phyloP scores from a whole-genome alignment of 306 rosid genomes.

The Lithocarpus polystachyus region DNA sequence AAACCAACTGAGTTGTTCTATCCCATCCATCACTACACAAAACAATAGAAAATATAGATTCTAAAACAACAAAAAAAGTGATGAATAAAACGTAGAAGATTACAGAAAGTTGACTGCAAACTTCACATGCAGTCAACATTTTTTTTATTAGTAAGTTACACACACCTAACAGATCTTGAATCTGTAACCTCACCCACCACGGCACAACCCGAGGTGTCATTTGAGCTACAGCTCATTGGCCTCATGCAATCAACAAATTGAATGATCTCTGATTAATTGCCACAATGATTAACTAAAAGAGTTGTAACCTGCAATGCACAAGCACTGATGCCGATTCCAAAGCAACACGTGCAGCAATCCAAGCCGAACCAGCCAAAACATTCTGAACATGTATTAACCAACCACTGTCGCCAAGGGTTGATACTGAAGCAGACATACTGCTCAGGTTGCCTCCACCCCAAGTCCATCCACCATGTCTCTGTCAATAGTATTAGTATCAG shows the following conservation, averaged over 20 bases:
- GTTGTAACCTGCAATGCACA: constrained; percentile 86
- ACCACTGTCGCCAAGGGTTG: constrained; percentile 94
- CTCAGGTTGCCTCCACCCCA: constrained; percentile 99
- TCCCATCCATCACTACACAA: constrained; percentile 95
- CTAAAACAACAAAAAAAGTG: constrained; percentile 11
- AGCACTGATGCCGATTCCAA: constrained; percentile 92
- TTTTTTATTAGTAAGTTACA: too few relatives aligned
- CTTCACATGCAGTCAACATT: not conserved
- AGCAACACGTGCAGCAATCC: constrained; percentile 97
- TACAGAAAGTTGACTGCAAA: not conserved
- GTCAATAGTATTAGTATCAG: constrained; percentile 25
- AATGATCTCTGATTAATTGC: constrained; percentile 4
- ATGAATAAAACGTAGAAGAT: not conserved
- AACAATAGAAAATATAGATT: constrained; percentile 13
- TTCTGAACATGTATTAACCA: constrained; percentile 87
- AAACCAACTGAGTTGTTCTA: constrained; percentile 89
- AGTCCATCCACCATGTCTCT: constrained; percentile 96
- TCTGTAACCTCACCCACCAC: too few relatives aligned
- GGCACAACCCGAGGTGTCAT: too few relatives aligned
- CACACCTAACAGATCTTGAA: too few relatives aligned
- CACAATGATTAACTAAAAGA: constrained; percentile 16
- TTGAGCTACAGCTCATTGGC: too few relatives aligned
- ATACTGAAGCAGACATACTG: constrained; percentile 97
- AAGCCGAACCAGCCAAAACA: constrained; percentile 93
- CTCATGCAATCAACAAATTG: too few relatives aligned